Evolutionary conservation across 1,284 basidiomycete genomes (phyloP).

Genomic region (Takashimella tepidaria): DNA sequence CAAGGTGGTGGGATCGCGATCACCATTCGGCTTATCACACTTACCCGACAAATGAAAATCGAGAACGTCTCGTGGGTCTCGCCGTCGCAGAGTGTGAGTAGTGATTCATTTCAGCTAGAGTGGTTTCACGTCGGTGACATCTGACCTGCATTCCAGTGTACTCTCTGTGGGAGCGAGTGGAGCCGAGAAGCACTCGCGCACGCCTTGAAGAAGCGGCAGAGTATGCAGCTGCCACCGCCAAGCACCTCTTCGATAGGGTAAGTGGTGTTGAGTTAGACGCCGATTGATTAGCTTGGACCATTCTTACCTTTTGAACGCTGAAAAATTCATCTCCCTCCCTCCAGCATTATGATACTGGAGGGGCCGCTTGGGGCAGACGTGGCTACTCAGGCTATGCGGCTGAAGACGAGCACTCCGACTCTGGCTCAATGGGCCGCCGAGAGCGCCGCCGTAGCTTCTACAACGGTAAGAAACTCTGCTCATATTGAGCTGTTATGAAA

Average conservation of each 20-base stretch:
- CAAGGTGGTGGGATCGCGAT: slow-evolving; percentile 40
- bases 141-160: slow-evolving; percentile 22
- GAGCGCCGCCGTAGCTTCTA: slow-evolving; percentile 16
- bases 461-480: slow-evolving; percentile 14
- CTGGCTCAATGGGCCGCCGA: slow-evolving; percentile 7
- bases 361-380: too few species aligned
- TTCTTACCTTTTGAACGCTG: too few species aligned
- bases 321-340: background rate
- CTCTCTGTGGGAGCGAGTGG: slow-evolving; percentile 34
- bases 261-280: slow-evolving; percentile 7
- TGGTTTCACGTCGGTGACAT: background rate
- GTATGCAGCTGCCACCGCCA: slow-evolving; percentile 43
- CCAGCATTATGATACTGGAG: slow-evolving; percentile 36
- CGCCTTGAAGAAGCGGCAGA: slow-evolving; percentile 34
- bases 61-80: slow-evolving; percentile 34
- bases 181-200: slow-evolving; percentile 25
- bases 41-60: slow-evolving; percentile 29
- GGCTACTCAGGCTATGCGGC: slow-evolving; percentile 16
- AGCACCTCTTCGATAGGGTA: slow-evolving; percentile 40
- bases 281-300: too few species aligned
- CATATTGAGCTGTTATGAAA: too few species aligned
- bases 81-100: slow-evolving; percentile 42
- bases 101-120: too few species aligned
- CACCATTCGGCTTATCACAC: slow-evolving; percentile 35
- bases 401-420: slow-evolving; percentile 21